Evolutionary conservation across 2,329 filamentous ascomycete genomes (phyloP), one percentile per base, ranked within the genome.

Genomic region (Colletotrichum tofieldiae): DNA sequence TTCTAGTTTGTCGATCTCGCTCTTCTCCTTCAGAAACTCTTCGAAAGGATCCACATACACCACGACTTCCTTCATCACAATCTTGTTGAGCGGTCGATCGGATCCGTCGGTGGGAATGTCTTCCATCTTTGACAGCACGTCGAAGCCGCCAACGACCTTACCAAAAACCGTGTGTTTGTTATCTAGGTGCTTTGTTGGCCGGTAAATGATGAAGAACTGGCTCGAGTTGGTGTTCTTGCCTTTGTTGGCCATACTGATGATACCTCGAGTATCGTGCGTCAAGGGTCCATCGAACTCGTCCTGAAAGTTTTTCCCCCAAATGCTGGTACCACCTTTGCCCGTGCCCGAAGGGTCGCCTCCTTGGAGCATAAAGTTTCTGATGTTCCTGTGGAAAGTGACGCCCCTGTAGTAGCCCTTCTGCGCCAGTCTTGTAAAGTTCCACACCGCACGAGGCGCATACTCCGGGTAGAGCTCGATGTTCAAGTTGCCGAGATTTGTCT

Each of bases 121-220:
- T 82, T 99, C 96, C 83, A 99, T 91, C 70, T 90, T 89, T 73
- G 89, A 87, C 18, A 99, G 85, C 0, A 92, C 89, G 55, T 93
- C 90, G 66, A 92, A 78, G 0, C 93, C 96, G 37, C 93, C 94
- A 1, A 97, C 93, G 0, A 98, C 91, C 47, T 91, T 91, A 2
- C 93, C 96, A 78, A 99, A 99, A 51, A 99, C 93, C n/a, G 96
- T 98, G 82, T 99, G 96, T 79, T 99, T 99, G 72, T 92, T 89
- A 82, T 99, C 94, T 0, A 99, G 88, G 83, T 99, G 96, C 74
- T 93, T 92, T 0, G 92, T 90, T 1, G 93, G 87, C 62, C 94
- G 92, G 82, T 99, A 99, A 0, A 93, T 94, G 79, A 99, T 93
- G 86, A 98, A 99, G 80, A 92, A 99, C 82, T 99, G 96, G 76